These are phyloP conservation scores for Mangifera indica DNA, from an alignment of 345 rosid genomes.

Conservation along the genomic window DNA sequence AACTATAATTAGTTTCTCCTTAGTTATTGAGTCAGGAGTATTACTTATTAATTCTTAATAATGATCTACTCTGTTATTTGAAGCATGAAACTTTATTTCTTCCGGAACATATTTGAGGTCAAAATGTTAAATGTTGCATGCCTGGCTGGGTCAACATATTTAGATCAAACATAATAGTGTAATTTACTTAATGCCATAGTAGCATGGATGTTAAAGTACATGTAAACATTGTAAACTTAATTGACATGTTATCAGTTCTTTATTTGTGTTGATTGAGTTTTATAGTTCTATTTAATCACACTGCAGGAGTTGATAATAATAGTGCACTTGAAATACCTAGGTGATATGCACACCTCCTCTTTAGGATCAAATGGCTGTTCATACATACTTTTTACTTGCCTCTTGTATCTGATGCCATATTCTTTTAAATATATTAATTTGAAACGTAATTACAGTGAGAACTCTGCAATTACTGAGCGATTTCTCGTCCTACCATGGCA, in stretches of 20 bases:
- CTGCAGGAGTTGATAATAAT: neutral
- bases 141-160: neutral
- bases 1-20: neutral
- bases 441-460: no score
- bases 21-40: neutral
- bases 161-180: constrained; percentile 3
- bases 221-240: no score
- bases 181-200: neutral
- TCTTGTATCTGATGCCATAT: no score
- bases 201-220: neutral
- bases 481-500: no score
- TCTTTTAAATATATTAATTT: no score
- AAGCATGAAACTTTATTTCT: neutral
- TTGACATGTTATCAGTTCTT: neutral
- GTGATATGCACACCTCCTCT: neutral
- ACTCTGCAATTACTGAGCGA: no score
- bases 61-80: neutral
- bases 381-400: no score
- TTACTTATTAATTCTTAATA: neutral
- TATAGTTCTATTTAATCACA: neutral
- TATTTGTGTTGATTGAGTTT: neutral
- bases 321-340: neutral
- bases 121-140: neutral
- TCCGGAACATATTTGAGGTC: neutral
- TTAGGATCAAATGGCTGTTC: no score